Conservation (phyloP, 2,329 filamentous ascomycete genomes). For the Colletotrichum lindemuthianum region DNA sequence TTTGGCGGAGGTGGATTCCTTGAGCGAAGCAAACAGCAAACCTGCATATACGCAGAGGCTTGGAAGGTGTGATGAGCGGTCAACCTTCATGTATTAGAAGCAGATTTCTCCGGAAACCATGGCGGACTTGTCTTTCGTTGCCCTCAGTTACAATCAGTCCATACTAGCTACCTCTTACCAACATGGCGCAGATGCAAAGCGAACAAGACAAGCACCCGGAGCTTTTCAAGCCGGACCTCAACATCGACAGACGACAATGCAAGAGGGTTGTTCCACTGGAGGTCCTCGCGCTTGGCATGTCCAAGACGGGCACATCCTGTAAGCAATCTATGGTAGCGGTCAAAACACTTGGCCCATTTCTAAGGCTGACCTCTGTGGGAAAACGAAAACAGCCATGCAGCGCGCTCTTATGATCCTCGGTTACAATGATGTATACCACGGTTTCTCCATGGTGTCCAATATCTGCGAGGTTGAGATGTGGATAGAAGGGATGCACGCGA, state of each 20-base stretch:
- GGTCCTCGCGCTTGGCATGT: conserved; percentile 34
- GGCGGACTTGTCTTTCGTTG: too few species aligned
- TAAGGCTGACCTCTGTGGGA: neutral
- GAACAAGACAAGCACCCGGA: conserved; percentile 36
- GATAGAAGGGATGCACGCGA: conserved; percentile 36
- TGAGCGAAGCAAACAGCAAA: too few species aligned
- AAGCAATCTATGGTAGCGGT: conserved; percentile 12
- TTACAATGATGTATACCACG: conserved; percentile 47
- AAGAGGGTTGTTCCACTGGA: conserved; percentile 34
- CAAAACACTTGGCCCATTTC: conserved; percentile 40
- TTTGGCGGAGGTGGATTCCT: too few species aligned
- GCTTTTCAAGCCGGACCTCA: conserved; percentile 35
- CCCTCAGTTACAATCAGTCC: too few species aligned
- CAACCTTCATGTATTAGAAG: too few species aligned
- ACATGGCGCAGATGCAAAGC: conserved; percentile 36
- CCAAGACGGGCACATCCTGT: conserved; percentile 37
- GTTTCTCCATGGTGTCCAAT: conserved; percentile 36
- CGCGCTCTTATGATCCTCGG: conserved; percentile 44
- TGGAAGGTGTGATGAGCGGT: too few species aligned
- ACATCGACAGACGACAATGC: conserved; percentile 34
- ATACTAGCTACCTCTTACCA: neutral
- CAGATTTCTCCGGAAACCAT: too few species aligned
- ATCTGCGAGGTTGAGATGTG: conserved; percentile 22
- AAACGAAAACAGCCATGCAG: conserved; percentile 36
- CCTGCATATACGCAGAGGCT: too few species aligned